Base-by-base conservation (phyloP, 768 basidiomycete genomes). In the Mycena polygramma region DNA sequence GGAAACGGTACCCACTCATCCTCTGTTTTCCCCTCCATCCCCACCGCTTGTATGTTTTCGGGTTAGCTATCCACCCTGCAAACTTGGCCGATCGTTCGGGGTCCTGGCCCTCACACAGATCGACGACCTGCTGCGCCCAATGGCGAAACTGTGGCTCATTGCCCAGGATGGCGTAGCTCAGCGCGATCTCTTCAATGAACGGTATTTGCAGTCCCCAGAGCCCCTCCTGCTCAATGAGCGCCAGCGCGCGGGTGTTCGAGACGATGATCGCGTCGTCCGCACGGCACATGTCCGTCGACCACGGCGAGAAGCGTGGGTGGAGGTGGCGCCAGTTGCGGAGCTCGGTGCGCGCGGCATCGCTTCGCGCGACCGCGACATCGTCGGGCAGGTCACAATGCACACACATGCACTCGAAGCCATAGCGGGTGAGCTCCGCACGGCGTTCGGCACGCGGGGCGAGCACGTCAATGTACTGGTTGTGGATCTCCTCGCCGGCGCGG, bases 401-500 rank as follows among this genome's bases (percentile, higher is more conserved):
- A 62, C 86, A 86, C 48, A 77, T 77, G 73, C 86, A 87, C 5
- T 64, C 68, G 66, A 87, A 87, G 11, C 82, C 76, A 68, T 87
- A 85, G 4, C 80, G 77, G 9, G 75, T 65, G 9, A 87, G 79
- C 41, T 78, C 78, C 15, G 77, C 74, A 35, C 79, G 76, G 15
- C 86, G 81, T 15, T 69, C 75, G 15, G 75, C 77, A 9, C 81
- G 79, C 17, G 83, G 74, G 14, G 81, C 81, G 14, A 80, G 79
- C 1, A 83, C 80, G 65, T 86, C 81, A 46, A 83, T 80, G 74
- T 87, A 87, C 19, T 83, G 82, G 62, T 83, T 84, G n/a, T 79
- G 79, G 36, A 87, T 84, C 63, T 87, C 86, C 64, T 85, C 85
- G 9, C 82, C 83, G 0, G 73, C 73, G 30, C 65, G 59, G 61